Conservation (phyloP, 306 rosid species). For the Corylus americana region DNA sequence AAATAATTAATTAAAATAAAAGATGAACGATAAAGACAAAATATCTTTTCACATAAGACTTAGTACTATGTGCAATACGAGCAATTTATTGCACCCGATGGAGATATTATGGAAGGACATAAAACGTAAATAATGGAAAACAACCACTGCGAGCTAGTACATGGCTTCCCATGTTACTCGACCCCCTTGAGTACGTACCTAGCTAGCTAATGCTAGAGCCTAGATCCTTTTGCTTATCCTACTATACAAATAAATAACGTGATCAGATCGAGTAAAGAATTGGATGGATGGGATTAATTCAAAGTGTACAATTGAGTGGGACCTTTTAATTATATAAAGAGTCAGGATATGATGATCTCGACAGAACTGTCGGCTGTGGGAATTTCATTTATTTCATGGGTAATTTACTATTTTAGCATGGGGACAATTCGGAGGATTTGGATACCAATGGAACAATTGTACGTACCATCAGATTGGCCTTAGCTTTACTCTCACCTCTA, state of each 20-base stretch:
- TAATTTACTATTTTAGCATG: background rate
- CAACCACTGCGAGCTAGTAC: background rate
- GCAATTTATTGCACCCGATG: no score
- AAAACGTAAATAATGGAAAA: constrained; percentile 11
- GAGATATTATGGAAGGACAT: background rate
- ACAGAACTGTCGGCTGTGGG: background rate
- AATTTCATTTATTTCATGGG: background rate
- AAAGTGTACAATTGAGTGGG: background rate
- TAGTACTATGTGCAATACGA: no score
- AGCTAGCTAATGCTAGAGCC: background rate
- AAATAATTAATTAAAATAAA: no score
- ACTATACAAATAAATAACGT: background rate
- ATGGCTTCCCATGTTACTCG: constrained; percentile 18
- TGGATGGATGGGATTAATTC: background rate
- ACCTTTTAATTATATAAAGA: background rate
- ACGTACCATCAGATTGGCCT: background rate
- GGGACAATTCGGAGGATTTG: background rate
- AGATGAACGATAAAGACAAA: no score
- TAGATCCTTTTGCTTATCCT: background rate
- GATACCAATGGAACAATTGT: background rate
- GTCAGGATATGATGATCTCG: background rate
- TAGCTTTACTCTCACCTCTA: no score
- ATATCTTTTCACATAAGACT: no score
- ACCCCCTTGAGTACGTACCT: background rate
- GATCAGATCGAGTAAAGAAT: background rate